Evolutionary conservation across 2,329 filamentous ascomycete species (phyloP), one percentile per base, ranked within the genome.

Genomic region (Phyllosticta paracitricarpa): DNA sequence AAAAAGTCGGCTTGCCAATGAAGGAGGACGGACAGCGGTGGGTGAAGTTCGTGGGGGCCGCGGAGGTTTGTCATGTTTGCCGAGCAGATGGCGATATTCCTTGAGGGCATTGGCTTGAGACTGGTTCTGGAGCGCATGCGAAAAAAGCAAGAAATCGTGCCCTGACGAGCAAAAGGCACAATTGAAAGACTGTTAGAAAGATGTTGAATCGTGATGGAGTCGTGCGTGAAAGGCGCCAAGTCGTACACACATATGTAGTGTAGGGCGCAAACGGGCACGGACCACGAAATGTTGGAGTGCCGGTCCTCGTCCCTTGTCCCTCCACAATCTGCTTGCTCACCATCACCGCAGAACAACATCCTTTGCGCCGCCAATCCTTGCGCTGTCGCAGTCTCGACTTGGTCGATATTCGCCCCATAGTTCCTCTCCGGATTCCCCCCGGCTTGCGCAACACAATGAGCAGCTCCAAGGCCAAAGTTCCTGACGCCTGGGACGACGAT

Each of bases 401-500:
- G 19, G 33, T 12, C 33, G 33, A 40, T 10, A 40, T 4, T 17
- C 14, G 33, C 10, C 14, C 33, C 14, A 8, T 9, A 40, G 14
- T 40, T 40, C 33, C 10, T 40, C 4, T 10, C 33, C 10, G 8
- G 14, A 40, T 17, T 17, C 33, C 14, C 33, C 33, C 8, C 33
- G 19, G 19, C 10, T 10, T 8, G 10, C 33, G 33, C 33, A 12
- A 40, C 12, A 28, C 54, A 53, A 58, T 58, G 55, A 61, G 55
- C 24, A 52, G 19, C 28, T 33, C 51, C 22, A 58, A 33, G 17
- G 24, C 24, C 56, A 51, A 51, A 24, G 57, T 59, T n/a, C 57
- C 61, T n/a, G 61, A 62, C 72, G 92, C 91, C 22, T 97, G 93
- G 93, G 91, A 93, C 65, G 87, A 96, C 68, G 89, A 96, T 70